Evolutionary conservation across 140 eudicot genomes (phyloP).

Genomic region (Senecio squalidus): DNA sequence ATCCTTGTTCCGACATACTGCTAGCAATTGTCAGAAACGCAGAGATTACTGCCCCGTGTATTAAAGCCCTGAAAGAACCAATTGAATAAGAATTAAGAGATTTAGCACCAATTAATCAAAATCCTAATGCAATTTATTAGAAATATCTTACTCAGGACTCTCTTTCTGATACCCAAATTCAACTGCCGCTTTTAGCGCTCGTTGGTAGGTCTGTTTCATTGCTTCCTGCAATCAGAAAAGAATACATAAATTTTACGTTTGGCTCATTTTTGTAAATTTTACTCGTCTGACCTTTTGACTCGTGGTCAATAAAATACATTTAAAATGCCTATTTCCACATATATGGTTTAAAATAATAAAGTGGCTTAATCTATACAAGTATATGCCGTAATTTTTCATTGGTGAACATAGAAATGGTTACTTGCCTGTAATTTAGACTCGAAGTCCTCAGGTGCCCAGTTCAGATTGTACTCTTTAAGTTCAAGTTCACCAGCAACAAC

Average conservation of each 20-base stretch:
- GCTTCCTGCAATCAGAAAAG: slow-evolving; percentile 64
- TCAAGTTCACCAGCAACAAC: slow-evolving; percentile 98
- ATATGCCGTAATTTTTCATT: too few species aligned
- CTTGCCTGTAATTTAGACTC: slow-evolving; percentile 86
- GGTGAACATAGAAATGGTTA: background rate
- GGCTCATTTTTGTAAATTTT: too few species aligned
- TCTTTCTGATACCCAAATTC: slow-evolving; percentile 94
- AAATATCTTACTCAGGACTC: slow-evolving; percentile 86
- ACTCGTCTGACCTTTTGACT: too few species aligned
- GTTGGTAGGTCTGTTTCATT: slow-evolving; percentile 93
- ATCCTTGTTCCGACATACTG: slow-evolving; percentile 94
- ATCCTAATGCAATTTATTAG: background rate
- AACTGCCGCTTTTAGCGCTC: slow-evolving; percentile 79
- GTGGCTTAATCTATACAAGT: too few species aligned
- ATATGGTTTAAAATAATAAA: too few species aligned
- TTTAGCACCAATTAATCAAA: background rate
- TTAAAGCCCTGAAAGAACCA: slow-evolving; percentile 53
- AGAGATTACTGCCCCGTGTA: slow-evolving; percentile 84
- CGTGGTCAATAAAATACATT: too few species aligned
- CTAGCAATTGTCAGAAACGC: slow-evolving; percentile 76
- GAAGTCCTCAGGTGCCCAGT: slow-evolving; percentile 95
- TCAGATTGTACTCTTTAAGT: slow-evolving; percentile 75
- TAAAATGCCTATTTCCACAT: too few species aligned
- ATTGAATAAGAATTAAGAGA: background rate
- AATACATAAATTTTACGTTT: background rate